phyloP scores from a whole-genome alignment of 345 rosid genomes.

The Citrus sinensis region DNA sequence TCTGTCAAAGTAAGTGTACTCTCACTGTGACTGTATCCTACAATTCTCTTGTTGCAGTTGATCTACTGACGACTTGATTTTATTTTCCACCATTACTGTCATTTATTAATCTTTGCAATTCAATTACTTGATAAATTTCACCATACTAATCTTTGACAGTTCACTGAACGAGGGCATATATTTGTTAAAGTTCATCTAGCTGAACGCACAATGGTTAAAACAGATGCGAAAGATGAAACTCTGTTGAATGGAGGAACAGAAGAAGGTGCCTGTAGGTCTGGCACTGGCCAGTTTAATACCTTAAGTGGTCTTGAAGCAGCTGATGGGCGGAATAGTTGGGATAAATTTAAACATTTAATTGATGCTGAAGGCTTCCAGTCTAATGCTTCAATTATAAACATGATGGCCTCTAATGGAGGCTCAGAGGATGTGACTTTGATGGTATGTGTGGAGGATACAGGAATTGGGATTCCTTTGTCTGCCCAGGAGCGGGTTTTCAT shows the following conservation, averaged over 20 bases:
- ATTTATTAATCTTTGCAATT: not conserved
- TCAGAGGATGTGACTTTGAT: slow-evolving; percentile 56
- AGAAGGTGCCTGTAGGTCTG: slow-evolving; percentile 28
- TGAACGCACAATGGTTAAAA: slow-evolving; percentile 44
- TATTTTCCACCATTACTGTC: not conserved
- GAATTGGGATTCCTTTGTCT: slow-evolving; percentile 79
- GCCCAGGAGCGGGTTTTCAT: slow-evolving; percentile 89
- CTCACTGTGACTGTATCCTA: not conserved
- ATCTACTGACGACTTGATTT: not conserved
- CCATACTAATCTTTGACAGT: slow-evolving; percentile 41
- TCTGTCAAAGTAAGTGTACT: slow-evolving; percentile 77
- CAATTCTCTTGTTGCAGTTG: not conserved
- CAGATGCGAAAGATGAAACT: slow-evolving; percentile 33
- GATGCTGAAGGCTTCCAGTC: slow-evolving; percentile 37
- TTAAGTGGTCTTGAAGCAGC: slow-evolving; percentile 93
- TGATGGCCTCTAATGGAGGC: slow-evolving; percentile 28
- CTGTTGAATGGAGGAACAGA: slow-evolving; percentile 50
- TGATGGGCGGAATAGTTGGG: slow-evolving; percentile 85
- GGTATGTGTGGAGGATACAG: slow-evolving; percentile 92
- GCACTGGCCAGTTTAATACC: slow-evolving; percentile 47
- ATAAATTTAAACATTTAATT: slow-evolving; percentile 62
- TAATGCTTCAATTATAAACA: slow-evolving; percentile 30
- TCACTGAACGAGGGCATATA: slow-evolving; percentile 92
- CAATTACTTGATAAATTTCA: slow-evolving; percentile 4
- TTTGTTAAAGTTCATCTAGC: slow-evolving; percentile 84